Evolutionary conservation across 495 filamentous ascomycete species (phyloP), one percentile per base, ranked within the genome.

Genomic region (Penicillium cosmopolitanum): DNA sequence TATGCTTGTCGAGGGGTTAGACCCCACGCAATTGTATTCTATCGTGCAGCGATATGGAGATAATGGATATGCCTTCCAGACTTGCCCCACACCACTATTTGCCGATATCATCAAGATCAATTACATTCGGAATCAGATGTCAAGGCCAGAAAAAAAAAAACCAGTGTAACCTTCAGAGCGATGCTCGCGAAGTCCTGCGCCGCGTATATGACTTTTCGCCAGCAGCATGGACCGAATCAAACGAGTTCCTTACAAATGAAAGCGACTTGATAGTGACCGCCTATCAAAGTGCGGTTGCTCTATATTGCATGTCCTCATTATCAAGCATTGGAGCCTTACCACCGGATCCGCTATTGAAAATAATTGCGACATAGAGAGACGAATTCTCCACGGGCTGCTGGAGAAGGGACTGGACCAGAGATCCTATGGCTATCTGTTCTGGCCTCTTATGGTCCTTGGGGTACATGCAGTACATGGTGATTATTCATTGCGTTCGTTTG

Each of bases 391-490:
- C 6, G 28, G 36, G 0, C 34, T 70, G 13, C 55, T 76, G 7
- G 50, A 38, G 13, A 21, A 57, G 10, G 66, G 63, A 6, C 8
- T 73, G 23, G 23, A 36, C 19, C 56, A 38, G 59, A 44, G 13
- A 59, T 40, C 44, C 59, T 61, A 8, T 62, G 65, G n/a, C 64
- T 63, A 51, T 54, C 56, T 71, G 58, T 28, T 67, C 11, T 77
- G 74, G 74, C 66, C 73, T 47, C 60, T 75, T 8, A 53, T 74
- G 0, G 60, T 77, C 18, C 65, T 72, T 2, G 73, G 74, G 1
- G 71, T 74, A 11, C 63, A 71, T 50, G 69, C 69, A 3, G 64
- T 63, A 16, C 36, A 64, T 38, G 51, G 31, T 13, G 55, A 53
- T 7, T 9, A 21, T 5, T 60, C 44, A 3, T 59, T 67, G 47